These are phyloP conservation scores for Oryza glaberrima DNA, from an alignment of 176 grass and related monocot genomes.

Conservation along the genomic window DNA sequence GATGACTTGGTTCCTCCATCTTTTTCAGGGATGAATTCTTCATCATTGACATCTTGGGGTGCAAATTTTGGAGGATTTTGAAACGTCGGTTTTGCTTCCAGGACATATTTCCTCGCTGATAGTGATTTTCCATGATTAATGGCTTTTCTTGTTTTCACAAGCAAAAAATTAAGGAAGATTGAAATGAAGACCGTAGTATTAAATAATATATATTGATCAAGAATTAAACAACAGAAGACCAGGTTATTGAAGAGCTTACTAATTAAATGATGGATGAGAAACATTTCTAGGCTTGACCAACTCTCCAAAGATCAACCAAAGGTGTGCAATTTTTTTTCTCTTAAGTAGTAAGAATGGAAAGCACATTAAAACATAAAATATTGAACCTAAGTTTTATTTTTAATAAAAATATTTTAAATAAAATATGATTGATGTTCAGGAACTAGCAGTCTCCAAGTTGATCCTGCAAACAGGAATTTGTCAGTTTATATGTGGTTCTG, in stretches of 20 bases:
- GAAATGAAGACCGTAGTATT: not conserved
- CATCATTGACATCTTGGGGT: not conserved
- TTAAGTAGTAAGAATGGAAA: not conserved
- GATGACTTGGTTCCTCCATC: conserved; percentile 34
- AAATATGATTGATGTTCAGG: not conserved
- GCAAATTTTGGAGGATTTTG: conserved; percentile 2
- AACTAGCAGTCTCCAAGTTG: conserved; percentile 12
- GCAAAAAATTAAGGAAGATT: conserved; percentile 18
- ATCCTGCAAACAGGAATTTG: not conserved
- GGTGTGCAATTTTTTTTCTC: not conserved
- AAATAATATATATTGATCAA: conserved; percentile 5
- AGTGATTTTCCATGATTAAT: conserved; percentile 15
- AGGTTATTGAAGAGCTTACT: not conserved
- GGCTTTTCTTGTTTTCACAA: conserved; percentile 18
- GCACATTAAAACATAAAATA: not conserved
- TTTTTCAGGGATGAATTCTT: conserved; percentile 10
- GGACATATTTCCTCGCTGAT: conserved; percentile 21
- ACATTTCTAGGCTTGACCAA: conserved; percentile 6
- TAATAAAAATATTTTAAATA: not conserved
- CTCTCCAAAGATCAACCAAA: not conserved
- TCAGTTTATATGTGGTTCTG: conserved; percentile 28
- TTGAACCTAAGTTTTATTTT: not conserved
- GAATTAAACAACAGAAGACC: not conserved
- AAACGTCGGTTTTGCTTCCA: conserved; percentile 1
- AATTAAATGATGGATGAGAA: not conserved